phyloP scores from a whole-genome alignment of 176 grass and related monocot genomes.

The Carex pumila region DNA sequence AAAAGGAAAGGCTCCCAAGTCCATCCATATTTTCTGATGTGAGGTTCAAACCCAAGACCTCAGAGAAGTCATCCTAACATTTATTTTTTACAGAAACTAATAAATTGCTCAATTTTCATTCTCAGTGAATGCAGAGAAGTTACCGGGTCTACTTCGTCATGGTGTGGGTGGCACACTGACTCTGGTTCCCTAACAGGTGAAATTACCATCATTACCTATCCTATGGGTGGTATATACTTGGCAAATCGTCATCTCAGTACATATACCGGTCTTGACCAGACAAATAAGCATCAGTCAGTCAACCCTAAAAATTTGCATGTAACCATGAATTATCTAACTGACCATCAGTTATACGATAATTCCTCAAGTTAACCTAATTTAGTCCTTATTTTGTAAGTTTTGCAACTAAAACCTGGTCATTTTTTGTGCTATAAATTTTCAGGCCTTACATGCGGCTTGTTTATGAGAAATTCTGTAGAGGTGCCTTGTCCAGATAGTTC shows the following conservation, averaged over 20 bases:
- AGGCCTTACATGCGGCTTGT: constrained; percentile 91
- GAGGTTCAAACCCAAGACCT: background rate
- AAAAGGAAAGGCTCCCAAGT: background rate
- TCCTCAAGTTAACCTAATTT: background rate
- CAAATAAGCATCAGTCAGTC: background rate
- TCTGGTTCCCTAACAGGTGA: constrained; percentile 86
- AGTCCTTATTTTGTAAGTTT: background rate
- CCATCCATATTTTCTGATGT: no score
- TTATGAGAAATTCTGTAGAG: constrained; percentile 59
- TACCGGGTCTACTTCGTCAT: constrained; percentile 59
- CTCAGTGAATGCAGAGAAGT: constrained; percentile 39
- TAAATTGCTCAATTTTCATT: constrained; percentile 2
- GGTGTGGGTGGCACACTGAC: constrained; percentile 97
- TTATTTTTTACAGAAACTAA: background rate
- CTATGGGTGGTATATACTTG: background rate
- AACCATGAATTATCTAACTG: background rate
- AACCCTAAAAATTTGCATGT: background rate
- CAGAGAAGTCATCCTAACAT: background rate
- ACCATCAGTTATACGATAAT: background rate
- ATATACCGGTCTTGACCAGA: background rate
- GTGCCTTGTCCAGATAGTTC: constrained; percentile 78
- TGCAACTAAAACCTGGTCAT: background rate
- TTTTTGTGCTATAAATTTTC: constrained; percentile 13
- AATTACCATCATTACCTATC: background rate
- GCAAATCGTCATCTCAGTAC: background rate